phyloP scores from a whole-genome alignment of 2,329 filamentous ascomycete species.

The Volutella citrinella region DNA sequence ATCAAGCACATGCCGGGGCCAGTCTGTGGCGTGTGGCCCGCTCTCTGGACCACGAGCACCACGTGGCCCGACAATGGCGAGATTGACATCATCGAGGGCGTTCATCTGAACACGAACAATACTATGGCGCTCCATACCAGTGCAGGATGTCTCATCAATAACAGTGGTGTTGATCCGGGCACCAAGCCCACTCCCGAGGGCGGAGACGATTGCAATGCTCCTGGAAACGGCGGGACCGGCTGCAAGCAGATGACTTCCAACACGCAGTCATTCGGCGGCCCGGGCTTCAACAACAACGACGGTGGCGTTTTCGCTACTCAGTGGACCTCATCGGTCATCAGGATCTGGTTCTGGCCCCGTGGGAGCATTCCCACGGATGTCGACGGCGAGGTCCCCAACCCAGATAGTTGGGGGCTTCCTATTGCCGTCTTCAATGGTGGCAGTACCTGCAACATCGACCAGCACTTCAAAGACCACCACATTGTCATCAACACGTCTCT shows the following conservation, averaged over 20 bases:
- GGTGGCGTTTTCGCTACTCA: constrained; percentile 66
- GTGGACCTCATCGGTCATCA: constrained; percentile 66
- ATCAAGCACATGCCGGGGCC: constrained; percentile 63
- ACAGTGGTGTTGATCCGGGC: constrained; percentile 40
- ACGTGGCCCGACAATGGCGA: constrained; percentile 64
- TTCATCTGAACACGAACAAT: constrained; percentile 56
- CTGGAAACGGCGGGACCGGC: no score
- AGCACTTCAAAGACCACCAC: constrained; percentile 63
- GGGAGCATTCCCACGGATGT: constrained; percentile 59
- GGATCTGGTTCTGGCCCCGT: constrained; percentile 72
- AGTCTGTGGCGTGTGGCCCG: constrained; percentile 64
- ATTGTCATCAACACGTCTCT: constrained; percentile 75
- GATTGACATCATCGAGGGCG: constrained; percentile 72
- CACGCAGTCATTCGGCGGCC: constrained; percentile 47
- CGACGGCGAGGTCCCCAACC: constrained; percentile 52
- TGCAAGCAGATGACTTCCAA: constrained; percentile 48
- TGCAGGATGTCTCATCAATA: constrained; percentile 51
- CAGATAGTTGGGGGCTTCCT: constrained; percentile 61
- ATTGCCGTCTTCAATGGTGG: constrained; percentile 60
- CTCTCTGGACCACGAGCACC: constrained; percentile 61
- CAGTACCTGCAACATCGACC: constrained; percentile 64
- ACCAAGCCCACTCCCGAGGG: constrained; percentile 41
- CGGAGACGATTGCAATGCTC: constrained; percentile 51
- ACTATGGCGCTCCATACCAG: constrained; percentile 62
- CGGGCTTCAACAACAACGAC: constrained; percentile 61